phyloP scores from a whole-genome alignment of 345 rosid species.

The Aquilaria yunnanensis region DNA sequence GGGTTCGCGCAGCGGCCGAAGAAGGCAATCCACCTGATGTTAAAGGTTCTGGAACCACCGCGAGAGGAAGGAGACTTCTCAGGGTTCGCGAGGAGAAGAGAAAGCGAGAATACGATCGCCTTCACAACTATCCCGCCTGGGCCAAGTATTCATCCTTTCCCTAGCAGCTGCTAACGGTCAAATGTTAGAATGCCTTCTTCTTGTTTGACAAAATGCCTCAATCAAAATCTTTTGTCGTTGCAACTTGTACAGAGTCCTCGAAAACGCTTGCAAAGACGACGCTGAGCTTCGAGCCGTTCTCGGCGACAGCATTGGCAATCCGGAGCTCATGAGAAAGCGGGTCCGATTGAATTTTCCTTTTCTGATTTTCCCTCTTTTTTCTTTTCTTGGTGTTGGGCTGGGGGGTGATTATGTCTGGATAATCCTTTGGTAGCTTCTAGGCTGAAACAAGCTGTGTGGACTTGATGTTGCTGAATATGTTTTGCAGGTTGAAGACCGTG shows the following conservation, averaged over 20 bases:
- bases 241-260: slow-evolving; percentile 48
- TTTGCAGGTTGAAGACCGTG: slow-evolving; percentile 70
- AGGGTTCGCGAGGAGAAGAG: slow-evolving; percentile 83
- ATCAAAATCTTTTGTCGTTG: not conserved
- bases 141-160: slow-evolving; percentile 42
- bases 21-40: slow-evolving; percentile 3
- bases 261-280: slow-evolving; percentile 72
- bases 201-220: slow-evolving; percentile 24
- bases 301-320: slow-evolving; percentile 87
- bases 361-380: not conserved
- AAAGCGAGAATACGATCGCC: slow-evolving; percentile 69
- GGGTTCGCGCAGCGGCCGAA: not conserved
- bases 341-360: slow-evolving; percentile 17
- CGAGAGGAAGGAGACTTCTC: slow-evolving; percentile 78
- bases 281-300: slow-evolving; percentile 80
- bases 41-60: slow-evolving; percentile 77
- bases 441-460: not conserved
- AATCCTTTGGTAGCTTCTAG: not conserved
- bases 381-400: not conserved
- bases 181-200: not conserved
- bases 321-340: slow-evolving; percentile 81
- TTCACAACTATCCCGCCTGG: slow-evolving; percentile 81
- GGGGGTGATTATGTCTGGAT: not conserved
- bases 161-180: not conserved
- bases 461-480: not conserved